Conservation (phyloP, 257 asterid genomes). For the Solanum ossicruentum region DNA sequence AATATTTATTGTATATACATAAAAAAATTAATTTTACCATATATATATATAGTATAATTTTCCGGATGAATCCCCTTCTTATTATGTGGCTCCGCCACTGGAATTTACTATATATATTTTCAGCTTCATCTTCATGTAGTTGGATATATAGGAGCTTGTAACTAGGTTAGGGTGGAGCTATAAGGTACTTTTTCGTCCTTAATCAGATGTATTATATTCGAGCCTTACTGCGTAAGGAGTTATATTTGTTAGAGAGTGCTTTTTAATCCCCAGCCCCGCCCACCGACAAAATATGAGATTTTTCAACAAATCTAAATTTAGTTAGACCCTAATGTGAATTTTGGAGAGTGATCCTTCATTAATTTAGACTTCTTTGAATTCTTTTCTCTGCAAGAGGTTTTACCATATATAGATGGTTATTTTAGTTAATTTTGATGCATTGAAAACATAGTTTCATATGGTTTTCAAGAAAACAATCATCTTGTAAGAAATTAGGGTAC, state of each 20-base stretch:
- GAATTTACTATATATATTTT: no score
- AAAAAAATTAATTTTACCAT: no score
- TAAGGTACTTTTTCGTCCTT: not conserved
- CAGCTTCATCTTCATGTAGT: not conserved
- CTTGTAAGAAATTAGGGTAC: no score
- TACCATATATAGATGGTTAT: not conserved
- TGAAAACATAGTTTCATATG: not conserved
- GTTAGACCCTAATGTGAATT: not conserved
- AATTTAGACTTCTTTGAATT: not conserved
- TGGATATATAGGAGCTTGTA: not conserved
- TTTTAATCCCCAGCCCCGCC: no score
- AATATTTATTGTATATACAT: no score
- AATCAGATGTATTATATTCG: not conserved
- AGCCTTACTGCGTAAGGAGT: not conserved
- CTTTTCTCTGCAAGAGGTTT: not conserved
- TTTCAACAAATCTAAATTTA: not conserved
- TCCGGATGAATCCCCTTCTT: no score
- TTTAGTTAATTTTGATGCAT: not conserved
- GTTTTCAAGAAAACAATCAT: no score
- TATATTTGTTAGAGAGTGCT: not conserved
- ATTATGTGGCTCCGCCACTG: no score
- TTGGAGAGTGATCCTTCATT: not conserved
- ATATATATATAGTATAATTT: no score
- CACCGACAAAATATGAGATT: no score
- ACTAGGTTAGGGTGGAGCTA: not conserved